phyloP scores from a whole-genome alignment of 495 filamentous ascomycete species.

The Penicillium bovifimosum region DNA sequence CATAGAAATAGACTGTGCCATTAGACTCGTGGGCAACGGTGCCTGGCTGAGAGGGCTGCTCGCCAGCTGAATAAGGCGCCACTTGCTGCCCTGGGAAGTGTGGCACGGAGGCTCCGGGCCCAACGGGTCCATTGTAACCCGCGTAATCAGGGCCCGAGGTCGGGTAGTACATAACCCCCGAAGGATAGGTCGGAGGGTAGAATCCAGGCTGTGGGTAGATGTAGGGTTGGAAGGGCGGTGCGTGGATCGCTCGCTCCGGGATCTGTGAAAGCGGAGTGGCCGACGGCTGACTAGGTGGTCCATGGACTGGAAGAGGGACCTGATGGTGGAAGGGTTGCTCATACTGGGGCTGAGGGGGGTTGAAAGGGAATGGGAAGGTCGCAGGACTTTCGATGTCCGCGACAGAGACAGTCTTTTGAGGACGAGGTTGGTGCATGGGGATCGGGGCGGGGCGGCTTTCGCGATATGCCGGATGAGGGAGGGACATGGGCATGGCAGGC shows the following conservation, averaged over 20 bases:
- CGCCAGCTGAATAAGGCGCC: slow-evolving; percentile 38
- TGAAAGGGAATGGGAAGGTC: slow-evolving; percentile 58
- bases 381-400: slow-evolving; percentile 89
- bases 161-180: slow-evolving; percentile 52
- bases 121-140: slow-evolving; percentile 42
- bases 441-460: slow-evolving; percentile 72
- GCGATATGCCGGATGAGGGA: slow-evolving; percentile 65
- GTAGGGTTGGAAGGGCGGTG: slow-evolving; percentile 83
- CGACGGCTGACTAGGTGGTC: slow-evolving; percentile 68
- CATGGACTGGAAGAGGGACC: slow-evolving; percentile 63
- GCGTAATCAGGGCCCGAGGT: slow-evolving; percentile 33
- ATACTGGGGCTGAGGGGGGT: slow-evolving; percentile 65
- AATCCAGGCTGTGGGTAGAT: slow-evolving; percentile 55
- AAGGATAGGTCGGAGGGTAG: slow-evolving; percentile 54
- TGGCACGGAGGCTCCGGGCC: slow-evolving; percentile 48
- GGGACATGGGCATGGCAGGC: slow-evolving; percentile 36
- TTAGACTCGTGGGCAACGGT: slow-evolving; percentile 88
- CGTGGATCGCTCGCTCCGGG: slow-evolving; percentile 89
- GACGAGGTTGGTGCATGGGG: slow-evolving; percentile 93
- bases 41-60: slow-evolving; percentile 50
- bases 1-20: slow-evolving; percentile 94
- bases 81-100: slow-evolving; percentile 48
- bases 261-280: slow-evolving; percentile 93
- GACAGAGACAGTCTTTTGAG: slow-evolving; percentile 90
- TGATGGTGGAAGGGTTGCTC: slow-evolving; percentile 90